These are phyloP conservation scores for Scutellaria baicalensis DNA, from an alignment of 257 asterid genomes.

Conservation along the genomic window DNA sequence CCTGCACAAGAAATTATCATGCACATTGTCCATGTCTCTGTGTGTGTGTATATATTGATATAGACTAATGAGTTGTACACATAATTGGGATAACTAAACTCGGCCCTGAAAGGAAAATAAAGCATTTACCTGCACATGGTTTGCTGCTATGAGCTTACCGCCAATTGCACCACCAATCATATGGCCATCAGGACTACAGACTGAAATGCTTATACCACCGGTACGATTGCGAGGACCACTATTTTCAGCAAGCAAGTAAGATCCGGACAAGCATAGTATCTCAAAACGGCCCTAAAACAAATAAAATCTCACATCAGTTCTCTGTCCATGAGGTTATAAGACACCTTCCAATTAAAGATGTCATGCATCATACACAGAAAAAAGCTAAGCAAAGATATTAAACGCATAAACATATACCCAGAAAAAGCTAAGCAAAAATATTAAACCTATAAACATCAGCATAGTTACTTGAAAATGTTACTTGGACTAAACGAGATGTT, in stretches of 20 bases:
- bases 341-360: neutral
- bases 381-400: neutral
- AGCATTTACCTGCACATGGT: conserved; percentile 61
- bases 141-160: conserved; percentile 53
- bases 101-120: too few relatives aligned
- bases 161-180: conserved; percentile 61
- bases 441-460: neutral
- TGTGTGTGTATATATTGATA: too few relatives aligned
- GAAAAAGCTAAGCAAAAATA: neutral
- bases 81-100: too few relatives aligned
- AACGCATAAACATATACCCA: too few relatives aligned
- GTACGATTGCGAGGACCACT: conserved; percentile 47
- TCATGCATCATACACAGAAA: neutral
- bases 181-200: conserved; percentile 54
- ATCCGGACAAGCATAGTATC: conserved; percentile 59
- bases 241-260: conserved; percentile 47
- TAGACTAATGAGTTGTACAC: too few relatives aligned
- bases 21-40: too few relatives aligned
- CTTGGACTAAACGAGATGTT: too few relatives aligned
- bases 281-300: conserved; percentile 50
- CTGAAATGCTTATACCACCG: conserved; percentile 58
- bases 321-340: neutral
- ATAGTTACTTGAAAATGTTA: neutral
- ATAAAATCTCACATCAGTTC: conserved; percentile 1
- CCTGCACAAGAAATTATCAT: conserved; percentile 27